phyloP scores from a whole-genome alignment of 495 filamentous ascomycete genomes.

The Annulohypoxylon bovei region DNA sequence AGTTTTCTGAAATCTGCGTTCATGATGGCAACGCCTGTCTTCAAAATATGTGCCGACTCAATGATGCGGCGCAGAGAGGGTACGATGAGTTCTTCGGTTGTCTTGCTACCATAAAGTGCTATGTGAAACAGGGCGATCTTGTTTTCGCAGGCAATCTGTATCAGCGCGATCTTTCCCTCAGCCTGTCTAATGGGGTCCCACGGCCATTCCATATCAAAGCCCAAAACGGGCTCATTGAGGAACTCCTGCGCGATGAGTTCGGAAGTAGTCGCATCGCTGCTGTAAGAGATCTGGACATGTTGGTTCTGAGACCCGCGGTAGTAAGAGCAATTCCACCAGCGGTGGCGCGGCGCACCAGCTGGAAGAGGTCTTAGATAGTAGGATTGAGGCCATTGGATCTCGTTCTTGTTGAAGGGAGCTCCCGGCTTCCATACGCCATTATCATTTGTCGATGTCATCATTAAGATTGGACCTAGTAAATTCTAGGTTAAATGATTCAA shows the following conservation, averaged over 20 bases:
- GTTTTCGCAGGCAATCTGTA: conserved; percentile 75
- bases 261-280: conserved; percentile 40
- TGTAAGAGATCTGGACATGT: conserved; percentile 18
- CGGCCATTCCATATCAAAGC: conserved; percentile 83
- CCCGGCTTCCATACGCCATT: conserved; percentile 3
- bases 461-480: background rate
- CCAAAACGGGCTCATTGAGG: conserved; percentile 67
- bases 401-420: conserved; percentile 19
- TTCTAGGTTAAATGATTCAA: background rate
- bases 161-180: conserved; percentile 70
- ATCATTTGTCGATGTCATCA: background rate
- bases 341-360: background rate
- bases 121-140: conserved; percentile 77
- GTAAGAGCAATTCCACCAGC: conserved; percentile 22
- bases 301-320: conserved; percentile 10
- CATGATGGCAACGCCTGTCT: conserved; percentile 70
- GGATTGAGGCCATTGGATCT: conserved; percentile 31
- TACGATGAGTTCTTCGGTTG: conserved; percentile 63
- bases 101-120: conserved; percentile 60
- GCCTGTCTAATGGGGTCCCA: conserved; percentile 51
- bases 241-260: conserved; percentile 64
- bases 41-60: conserved; percentile 68
- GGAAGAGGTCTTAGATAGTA: conserved; percentile 3
- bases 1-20: conserved; percentile 74
- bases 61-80: conserved; percentile 69